phyloP scores from a whole-genome alignment of 176 grass and related monocot species.

The Tillandsia leiboldiana region DNA sequence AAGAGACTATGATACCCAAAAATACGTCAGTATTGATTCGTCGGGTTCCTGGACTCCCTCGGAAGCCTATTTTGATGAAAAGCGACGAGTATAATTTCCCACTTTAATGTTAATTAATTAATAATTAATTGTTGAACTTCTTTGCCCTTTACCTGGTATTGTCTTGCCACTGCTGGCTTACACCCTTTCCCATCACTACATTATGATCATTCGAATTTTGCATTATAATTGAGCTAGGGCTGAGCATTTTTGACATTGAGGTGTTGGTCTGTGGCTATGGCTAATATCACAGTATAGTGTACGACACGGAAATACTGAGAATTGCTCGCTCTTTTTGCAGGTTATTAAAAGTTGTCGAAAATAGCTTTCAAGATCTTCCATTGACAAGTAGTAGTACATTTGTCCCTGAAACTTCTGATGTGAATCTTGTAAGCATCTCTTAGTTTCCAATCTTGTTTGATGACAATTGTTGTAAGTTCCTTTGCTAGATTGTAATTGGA shows the following conservation, averaged over 20 bases:
- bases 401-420: slow-evolving; percentile 22
- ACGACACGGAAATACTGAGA: slow-evolving; percentile 8
- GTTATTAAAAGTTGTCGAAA: slow-evolving; percentile 33
- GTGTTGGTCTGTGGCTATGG: background rate
- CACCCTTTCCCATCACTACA: no score
- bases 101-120: background rate
- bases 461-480: background rate
- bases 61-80: slow-evolving; percentile 13
- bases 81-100: background rate
- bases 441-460: slow-evolving; percentile 15
- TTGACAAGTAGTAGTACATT: slow-evolving; percentile 24
- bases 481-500: background rate
- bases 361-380: slow-evolving; percentile 4
- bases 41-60: slow-evolving; percentile 21
- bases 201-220: no score
- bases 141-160: background rate
- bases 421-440: slow-evolving; percentile 31
- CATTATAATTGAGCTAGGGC: no score
- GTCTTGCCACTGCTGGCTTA: background rate
- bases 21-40: slow-evolving; percentile 44
- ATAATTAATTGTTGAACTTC: no score
- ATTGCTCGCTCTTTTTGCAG: slow-evolving; percentile 20
- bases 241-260: background rate
- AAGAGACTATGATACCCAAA: slow-evolving; percentile 26
- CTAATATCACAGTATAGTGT: background rate